phyloP scores from a whole-genome alignment of 2,329 filamentous ascomycete species.

The Colletotrichum sp. region DNA sequence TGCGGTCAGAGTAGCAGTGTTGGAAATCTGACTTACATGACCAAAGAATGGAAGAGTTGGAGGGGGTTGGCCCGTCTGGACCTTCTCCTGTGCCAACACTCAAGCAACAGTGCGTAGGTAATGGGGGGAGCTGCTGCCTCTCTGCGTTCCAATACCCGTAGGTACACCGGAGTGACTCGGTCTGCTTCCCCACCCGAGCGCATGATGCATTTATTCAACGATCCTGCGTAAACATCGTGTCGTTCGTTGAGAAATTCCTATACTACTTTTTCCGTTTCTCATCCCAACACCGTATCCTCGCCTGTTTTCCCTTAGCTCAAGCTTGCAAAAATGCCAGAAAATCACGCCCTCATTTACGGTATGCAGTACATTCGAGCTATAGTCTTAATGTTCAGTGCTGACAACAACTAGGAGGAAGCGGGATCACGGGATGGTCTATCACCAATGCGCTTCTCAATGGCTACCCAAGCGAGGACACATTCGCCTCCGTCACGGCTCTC shows the following conservation, averaged over 20 bases:
- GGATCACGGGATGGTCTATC: constrained; percentile 55
- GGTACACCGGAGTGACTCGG: background rate
- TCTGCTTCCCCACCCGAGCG: background rate
- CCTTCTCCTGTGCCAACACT: background rate
- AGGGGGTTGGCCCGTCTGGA: background rate
- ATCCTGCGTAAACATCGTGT: background rate
- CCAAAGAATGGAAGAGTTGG: background rate
- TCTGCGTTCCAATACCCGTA: background rate
- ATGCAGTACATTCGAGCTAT: background rate
- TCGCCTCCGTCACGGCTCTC: constrained; percentile 49
- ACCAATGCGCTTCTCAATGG: constrained; percentile 50
- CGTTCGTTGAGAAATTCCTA: background rate
- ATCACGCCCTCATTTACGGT: background rate
- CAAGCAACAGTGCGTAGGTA: background rate
- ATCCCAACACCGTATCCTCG: background rate
- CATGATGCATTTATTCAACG: background rate
- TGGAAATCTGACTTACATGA: background rate
- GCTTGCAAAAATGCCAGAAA: background rate
- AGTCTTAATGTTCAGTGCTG: background rate
- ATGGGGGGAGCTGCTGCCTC: background rate
- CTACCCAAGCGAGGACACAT: constrained; percentile 47
- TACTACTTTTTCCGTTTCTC: background rate
- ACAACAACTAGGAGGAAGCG: constrained; percentile 25
- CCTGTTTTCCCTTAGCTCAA: too few species aligned
- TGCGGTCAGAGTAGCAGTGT: background rate